Conservation (phyloP, 192 early-diverging fungal species). For the Coemansia sp. region DNA sequence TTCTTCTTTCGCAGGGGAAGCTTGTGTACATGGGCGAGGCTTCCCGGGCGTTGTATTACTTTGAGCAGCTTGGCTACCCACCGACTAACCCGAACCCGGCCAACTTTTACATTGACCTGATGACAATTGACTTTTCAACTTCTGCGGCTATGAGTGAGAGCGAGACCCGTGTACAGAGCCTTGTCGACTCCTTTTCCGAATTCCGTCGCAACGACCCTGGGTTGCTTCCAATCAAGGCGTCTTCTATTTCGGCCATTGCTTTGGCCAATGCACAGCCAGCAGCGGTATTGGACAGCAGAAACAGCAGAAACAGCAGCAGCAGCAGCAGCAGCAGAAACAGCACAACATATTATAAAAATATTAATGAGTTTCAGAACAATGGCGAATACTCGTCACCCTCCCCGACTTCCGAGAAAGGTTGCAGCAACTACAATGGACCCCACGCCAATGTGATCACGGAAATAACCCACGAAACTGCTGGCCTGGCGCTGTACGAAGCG, state of each 20-base stretch:
- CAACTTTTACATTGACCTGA: slow-evolving; percentile 66
- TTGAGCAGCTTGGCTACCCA: slow-evolving; percentile 56
- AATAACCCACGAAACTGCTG: slow-evolving; percentile 36
- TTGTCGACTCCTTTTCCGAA: slow-evolving; percentile 28
- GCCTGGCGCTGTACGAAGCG: slow-evolving; percentile 25
- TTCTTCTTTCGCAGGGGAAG: slow-evolving; percentile 66
- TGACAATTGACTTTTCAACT: slow-evolving; percentile 51
- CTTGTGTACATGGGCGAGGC: slow-evolving; percentile 61
- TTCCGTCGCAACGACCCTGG: not conserved
- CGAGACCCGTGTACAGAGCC: slow-evolving; percentile 36
- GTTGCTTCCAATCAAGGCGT: not conserved
- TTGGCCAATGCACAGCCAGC: not conserved
- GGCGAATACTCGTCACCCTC: not conserved
- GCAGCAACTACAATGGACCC: not conserved
- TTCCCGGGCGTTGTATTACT: slow-evolving; percentile 38
- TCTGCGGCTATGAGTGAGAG: slow-evolving; percentile 34
- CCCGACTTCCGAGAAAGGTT: not conserved
- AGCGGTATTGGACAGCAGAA: slow-evolving; percentile 3
- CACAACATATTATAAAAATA: not conserved
- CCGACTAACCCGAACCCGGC: slow-evolving; percentile 66
- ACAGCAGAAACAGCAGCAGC: slow-evolving; percentile 8
- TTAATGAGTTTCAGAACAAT: not conserved
- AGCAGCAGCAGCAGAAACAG: slow-evolving; percentile 8
- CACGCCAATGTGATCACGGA: slow-evolving; percentile 14
- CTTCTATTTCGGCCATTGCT: not conserved